Evolutionary conservation across 2,329 filamentous ascomycete genomes (phyloP), one percentile per base, ranked within the genome.

Genomic region (Allantophomopsis lycopodina): DNA sequence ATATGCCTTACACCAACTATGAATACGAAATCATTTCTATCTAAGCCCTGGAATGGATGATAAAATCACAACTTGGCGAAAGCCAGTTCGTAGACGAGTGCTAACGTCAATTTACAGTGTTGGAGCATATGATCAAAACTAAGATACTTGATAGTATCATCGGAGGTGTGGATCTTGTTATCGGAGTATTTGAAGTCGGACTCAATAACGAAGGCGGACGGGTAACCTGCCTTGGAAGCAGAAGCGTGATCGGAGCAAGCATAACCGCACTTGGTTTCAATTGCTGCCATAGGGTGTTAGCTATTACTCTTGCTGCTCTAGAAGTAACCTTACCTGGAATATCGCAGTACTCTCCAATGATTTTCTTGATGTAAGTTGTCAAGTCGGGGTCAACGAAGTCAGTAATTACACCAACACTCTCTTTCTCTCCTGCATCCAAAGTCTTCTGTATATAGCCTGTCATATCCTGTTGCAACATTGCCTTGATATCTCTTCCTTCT

Each of bases 401-500:
- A 4, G 83, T 87, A 53, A 96, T 94, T 38, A 96, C 84, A 34
- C 89, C 89, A 2, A 96, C 83, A 35, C 78, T 81, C 67, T 95
- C 89, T 5, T 77, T 72, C 59, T 84, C 70, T 43, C 87, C 87
- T 3, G 84, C 80, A 48, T 91, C 83, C 15, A 91, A 63, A 0
- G 87, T 94, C 52, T 79, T 79, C 57, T 88, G 76, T 5, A 87
- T 73, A 57, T 82, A 95, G 14, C 89, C 89, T 2, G 86, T 94
- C 89, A 96, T 96, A 60, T 96, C 89, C 62, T 96, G 89, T 65
- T 96, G 89, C 40, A 96, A 73, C 91, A 96, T 96, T 28, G 89
- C 89, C 64, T 89, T 93, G 59, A 96, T 71, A 48, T 89, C 77
- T 18, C 79, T 73, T 23, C 72, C 70, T 16, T 73, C 61, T 56